Evolutionary conservation across 2,329 filamentous ascomycete genomes (phyloP), one percentile per base, ranked within the genome.

Genomic region (Aaosphaeria pasadenensis): DNA sequence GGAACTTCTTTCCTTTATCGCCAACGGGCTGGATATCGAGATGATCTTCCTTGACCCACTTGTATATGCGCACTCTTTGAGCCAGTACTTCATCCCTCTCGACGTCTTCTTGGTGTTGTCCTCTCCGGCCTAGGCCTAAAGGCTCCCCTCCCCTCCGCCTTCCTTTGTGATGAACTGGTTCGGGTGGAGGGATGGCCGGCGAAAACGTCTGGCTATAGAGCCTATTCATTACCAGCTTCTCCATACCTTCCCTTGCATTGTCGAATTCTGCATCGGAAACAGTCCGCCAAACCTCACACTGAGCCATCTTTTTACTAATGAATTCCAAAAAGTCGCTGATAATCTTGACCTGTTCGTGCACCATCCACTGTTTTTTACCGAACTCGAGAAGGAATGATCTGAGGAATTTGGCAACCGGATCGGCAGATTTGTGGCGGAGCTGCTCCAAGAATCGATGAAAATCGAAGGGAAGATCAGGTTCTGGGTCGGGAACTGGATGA

Each of bases 341-440:
- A 53, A 99, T 97, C 74, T 99, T 99, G 67, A 97, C 94, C 70
- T 99, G 94, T 73, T 99, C 94, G 67, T 99, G 94, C 5, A 96
- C 94, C 89, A 96, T 95, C 94, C 94, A 99, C 71, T 97, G 94
- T 58, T 91, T 89, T 75, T 97, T 99, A 33, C 85, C 89, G 71
- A 99, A 99, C 69, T 99, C 95, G 43, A 84, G 85, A 30, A 99
- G 75, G 62, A 99, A 99, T 0, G 94, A 97, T 55, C 95, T 89
- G 41, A 99, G 79, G 64, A 96, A 99, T 55, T 92, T 88, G 5
- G 95, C 95, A 2, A 99, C 92, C 1, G 95, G 94, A 62, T 99
- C 95, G n/a, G 94, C 95, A 49, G 95, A 96, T 56, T 92, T 89
- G 72, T 99, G 94, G 51, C 94, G 87, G 31, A 99, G 77, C 71